Percentiles rank a stretch among this genome's conserved stretches.
Evolutionary conservation across 352 stramenopile species (phyloP).

Genomic region (Pythium angustatum): DNA sequence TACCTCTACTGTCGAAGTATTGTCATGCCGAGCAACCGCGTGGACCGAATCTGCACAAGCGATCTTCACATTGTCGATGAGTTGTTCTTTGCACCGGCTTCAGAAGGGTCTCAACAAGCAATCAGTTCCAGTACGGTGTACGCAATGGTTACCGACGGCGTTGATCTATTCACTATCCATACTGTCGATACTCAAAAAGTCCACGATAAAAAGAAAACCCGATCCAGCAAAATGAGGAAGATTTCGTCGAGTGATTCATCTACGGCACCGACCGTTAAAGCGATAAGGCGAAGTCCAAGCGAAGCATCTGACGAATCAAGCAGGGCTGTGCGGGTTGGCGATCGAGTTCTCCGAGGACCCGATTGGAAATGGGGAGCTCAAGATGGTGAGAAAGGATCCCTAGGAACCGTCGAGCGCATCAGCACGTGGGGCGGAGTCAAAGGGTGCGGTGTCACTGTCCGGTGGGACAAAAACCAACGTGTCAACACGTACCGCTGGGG

Average conservation of each 20-base stretch:
- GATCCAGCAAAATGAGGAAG: constrained; percentile 15
- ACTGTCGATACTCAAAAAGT: constrained; percentile 64
- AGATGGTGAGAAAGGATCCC: constrained; percentile 60
- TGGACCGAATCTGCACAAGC: constrained; percentile 56
- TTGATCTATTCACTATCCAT: constrained; percentile 61
- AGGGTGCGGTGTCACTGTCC: constrained; percentile 74
- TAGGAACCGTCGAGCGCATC: constrained; percentile 75
- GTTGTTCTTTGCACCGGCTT: constrained; percentile 54
- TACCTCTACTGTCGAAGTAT: constrained; percentile 77
- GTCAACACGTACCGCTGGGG: constrained; percentile 85
- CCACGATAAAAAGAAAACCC: constrained; percentile 15
- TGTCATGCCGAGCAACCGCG: constrained; percentile 57
- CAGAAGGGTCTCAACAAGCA: constrained; percentile 31
- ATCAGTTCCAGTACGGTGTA: constrained; percentile 67
- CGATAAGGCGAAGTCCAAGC: not conserved
- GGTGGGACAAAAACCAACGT: constrained; percentile 82
- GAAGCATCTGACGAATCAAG: constrained; percentile 10
- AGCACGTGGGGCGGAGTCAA: constrained; percentile 77
- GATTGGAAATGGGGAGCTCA: constrained; percentile 86
- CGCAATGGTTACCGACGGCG: constrained; percentile 67
- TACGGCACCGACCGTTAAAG: constrained; percentile 14
- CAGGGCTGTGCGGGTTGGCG: constrained; percentile 49
- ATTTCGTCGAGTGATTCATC: not conserved
- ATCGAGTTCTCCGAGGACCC: constrained; percentile 69
- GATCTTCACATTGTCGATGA: constrained; percentile 53